These are phyloP conservation scores for Pilaira anomala DNA, from an alignment of 192 early-diverging fungal genomes.

Conservation along the genomic window DNA sequence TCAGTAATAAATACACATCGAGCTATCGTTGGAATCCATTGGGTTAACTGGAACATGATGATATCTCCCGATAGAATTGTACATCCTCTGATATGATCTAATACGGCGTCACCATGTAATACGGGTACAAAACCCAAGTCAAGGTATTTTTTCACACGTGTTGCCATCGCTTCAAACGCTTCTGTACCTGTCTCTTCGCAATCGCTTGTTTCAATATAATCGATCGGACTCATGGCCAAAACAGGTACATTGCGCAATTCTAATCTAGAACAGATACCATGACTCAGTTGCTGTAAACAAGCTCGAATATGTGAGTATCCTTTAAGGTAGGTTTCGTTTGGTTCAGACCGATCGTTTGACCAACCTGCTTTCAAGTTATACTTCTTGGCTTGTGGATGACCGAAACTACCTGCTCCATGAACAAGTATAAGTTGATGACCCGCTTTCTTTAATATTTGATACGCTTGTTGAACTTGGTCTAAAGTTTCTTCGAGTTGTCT, in stretches of 20 bases:
- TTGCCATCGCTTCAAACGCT: background rate
- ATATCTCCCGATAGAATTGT: constrained; percentile 38
- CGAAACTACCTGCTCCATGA: constrained; percentile 41
- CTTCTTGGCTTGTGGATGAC: constrained; percentile 38
- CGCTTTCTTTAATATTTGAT: background rate
- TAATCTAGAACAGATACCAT: constrained; percentile 7
- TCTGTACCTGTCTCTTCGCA: constrained; percentile 1
- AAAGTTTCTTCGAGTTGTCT: background rate
- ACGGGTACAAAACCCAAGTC: constrained; percentile 31
- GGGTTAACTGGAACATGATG: constrained; percentile 27
- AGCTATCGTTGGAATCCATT: background rate
- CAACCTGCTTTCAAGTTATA: constrained; percentile 27
- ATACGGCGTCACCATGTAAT: constrained; percentile 33
- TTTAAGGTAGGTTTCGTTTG: background rate
- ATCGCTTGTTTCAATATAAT: constrained; percentile 25
- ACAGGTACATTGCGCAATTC: constrained; percentile 20
- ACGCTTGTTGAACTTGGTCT: background rate
- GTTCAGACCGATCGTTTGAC: background rate
- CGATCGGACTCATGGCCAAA: constrained; percentile 21
- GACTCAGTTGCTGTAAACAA: constrained; percentile 17
- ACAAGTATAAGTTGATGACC: constrained; percentile 24
- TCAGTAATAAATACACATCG: constrained; percentile 39
- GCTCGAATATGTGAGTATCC: constrained; percentile 16
- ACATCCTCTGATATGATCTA: constrained; percentile 27
- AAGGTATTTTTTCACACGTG: constrained; percentile 11